Percentiles rank a stretch among this genome's conserved stretches.
These are phyloP conservation scores for Trichosporon faecale DNA, from an alignment of 1,284 basidiomycete species.

Conservation along the genomic window DNA sequence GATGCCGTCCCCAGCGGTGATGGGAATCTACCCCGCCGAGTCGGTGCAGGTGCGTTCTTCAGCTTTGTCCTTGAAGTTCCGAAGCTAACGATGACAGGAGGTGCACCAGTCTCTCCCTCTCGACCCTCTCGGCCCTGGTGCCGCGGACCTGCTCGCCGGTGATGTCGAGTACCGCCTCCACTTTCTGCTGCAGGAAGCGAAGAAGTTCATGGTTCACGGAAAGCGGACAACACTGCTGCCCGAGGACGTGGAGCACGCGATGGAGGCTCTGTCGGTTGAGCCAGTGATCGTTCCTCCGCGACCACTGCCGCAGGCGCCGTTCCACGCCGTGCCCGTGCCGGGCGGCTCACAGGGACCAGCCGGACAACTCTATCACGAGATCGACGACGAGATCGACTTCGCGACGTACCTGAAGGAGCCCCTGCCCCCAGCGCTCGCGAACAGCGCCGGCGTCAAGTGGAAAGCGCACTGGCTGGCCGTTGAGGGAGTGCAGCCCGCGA, in stretches of 20 bases:
- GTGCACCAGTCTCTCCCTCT: conserved; percentile 86
- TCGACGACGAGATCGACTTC: conserved; percentile 97
- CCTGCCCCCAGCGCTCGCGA: conserved; percentile 40
- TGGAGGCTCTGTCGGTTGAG: conserved; percentile 88
- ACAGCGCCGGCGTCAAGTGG: conserved; percentile 50
- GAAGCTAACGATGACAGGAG: conserved; percentile 61
- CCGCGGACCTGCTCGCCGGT: conserved; percentile 81
- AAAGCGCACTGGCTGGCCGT: conserved; percentile 94
- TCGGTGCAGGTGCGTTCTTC: conserved; percentile 37
- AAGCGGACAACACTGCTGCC: conserved; percentile 81
- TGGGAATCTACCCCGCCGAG: conserved; percentile 48
- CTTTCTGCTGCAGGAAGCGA: conserved; percentile 72
- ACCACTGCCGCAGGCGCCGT: conserved; percentile 59
- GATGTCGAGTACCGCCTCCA: conserved; percentile 97
- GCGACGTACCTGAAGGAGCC: conserved; percentile 69
- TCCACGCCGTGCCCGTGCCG: conserved; percentile 55
- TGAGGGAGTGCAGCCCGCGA: conserved; percentile 93
- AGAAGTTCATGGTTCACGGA: conserved; percentile 93
- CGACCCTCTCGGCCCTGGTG: conserved; percentile 70
- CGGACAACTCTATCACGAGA: conserved; percentile 74
- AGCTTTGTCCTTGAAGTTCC: too few species aligned
- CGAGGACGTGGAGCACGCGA: conserved; percentile 86
- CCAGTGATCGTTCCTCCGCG: conserved; percentile 49
- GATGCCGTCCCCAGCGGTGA: conserved; percentile 42
- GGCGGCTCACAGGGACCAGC: conserved; percentile 45